Conservation (phyloP, 345 rosid species). For the Boechera divaricarpa region DNA sequence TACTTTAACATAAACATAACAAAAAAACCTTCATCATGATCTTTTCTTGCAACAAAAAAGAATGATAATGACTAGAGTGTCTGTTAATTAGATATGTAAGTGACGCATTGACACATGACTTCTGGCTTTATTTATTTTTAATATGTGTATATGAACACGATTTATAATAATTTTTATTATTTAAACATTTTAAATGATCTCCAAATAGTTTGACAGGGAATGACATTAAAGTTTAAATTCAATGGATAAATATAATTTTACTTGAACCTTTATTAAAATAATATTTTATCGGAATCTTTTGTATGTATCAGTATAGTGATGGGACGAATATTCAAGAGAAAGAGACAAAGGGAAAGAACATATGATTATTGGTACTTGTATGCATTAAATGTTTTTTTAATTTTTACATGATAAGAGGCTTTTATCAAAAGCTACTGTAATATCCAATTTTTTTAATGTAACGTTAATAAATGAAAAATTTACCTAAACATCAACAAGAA, state of each 20-base stretch:
- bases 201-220: not conserved
- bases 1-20: slow-evolving; percentile 19
- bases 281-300: slow-evolving; percentile 37
- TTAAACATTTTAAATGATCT: not conserved
- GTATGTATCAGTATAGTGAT: slow-evolving; percentile 11
- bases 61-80: not conserved
- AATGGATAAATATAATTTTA: not conserved
- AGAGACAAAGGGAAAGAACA: slow-evolving; percentile 33
- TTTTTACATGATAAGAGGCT: not conserved
- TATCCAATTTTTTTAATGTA: not conserved
- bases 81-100: not conserved
- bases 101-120: slow-evolving; percentile 8
- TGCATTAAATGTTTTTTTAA: not conserved
- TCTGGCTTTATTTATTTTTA: not conserved
- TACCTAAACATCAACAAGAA: not conserved
- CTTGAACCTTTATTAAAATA: not conserved
- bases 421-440: not conserved
- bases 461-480: no score
- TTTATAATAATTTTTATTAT: not conserved
- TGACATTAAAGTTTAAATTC: not conserved
- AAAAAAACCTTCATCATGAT: not conserved
- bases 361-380: slow-evolving; percentile 35
- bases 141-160: not conserved
- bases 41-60: slow-evolving; percentile 1
- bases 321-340: slow-evolving; percentile 38